A percentile compares a stretch with the other conserved stretches of the same genome.
These are phyloP conservation scores for Clonostachys sp. DNA, from an alignment of 2,329 filamentous ascomycete genomes.

Conservation along the genomic window DNA sequence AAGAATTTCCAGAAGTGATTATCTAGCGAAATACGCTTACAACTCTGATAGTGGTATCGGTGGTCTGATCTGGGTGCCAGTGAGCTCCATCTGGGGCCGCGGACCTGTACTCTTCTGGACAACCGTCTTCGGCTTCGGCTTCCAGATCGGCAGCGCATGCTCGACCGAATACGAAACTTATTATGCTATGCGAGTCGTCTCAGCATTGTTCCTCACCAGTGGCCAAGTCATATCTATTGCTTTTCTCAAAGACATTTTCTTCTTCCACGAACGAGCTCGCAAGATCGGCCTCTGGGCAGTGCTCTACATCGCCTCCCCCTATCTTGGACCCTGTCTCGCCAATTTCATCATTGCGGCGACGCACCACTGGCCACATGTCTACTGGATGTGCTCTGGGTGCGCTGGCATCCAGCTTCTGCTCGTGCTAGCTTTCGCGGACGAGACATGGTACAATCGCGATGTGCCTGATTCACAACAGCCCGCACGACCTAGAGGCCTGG, in stretches of 20 bases:
- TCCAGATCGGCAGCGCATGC: neutral
- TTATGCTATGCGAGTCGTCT: too few species aligned
- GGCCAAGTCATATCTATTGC: slow-evolving; percentile 14
- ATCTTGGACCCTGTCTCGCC: slow-evolving; percentile 35
- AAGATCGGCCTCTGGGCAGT: slow-evolving; percentile 44
- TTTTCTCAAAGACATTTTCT: slow-evolving; percentile 43
- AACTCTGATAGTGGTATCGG: too few species aligned
- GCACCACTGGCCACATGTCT: slow-evolving; percentile 36
- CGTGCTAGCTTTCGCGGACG: slow-evolving; percentile 5
- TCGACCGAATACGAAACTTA: neutral
- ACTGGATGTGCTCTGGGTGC: slow-evolving; percentile 40
- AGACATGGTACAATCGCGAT: too few species aligned
- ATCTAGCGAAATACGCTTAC: too few species aligned
- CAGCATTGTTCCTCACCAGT: neutral
- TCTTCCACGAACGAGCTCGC: slow-evolving; percentile 50
- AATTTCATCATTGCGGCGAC: slow-evolving; percentile 41
- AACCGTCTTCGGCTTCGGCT: too few species aligned
- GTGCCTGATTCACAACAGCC: too few species aligned
- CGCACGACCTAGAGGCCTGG: too few species aligned
- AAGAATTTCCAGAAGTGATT: too few species aligned
- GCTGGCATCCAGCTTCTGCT: slow-evolving; percentile 24
- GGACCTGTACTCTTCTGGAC: too few species aligned
- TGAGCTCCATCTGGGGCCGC: too few species aligned
- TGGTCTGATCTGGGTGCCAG: too few species aligned
- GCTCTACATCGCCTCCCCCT: slow-evolving; percentile 34